Evolutionary conservation across 2,329 filamentous ascomycete genomes (phyloP), one percentile per base, ranked within the genome.

Genomic region (Talaromyces rugulosus): DNA sequence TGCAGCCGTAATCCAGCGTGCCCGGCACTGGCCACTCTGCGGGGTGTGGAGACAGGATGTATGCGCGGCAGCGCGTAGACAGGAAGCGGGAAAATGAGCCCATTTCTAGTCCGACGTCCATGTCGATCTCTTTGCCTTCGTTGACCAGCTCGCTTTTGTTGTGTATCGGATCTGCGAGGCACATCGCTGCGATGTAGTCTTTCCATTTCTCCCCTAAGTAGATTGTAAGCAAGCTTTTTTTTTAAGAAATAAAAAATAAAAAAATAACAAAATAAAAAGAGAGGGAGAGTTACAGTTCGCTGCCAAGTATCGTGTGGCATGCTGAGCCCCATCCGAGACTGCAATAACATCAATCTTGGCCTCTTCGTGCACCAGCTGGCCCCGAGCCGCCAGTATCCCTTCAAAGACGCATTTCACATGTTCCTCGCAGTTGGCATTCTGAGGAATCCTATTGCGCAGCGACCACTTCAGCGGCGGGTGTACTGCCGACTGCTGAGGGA

Each of bases 401-500:
- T 88, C 79, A 65, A 96, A 89, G 1, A 95, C 78, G 54, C 84
- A 87, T 33, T 76, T 71, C 30, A 94, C 79, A 70, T 97, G 93
- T 59, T 85, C 80, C 33, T 75, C 70, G 16, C 83, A 75, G 30
- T 72, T 81, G 9, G 79, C 76, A 65, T 94, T 89, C 1, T 82
- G 83, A 0, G 83, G 78, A 0, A 96, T 82, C 16, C 75, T 76
- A 69, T 96, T 93, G 62, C 84, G 75, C 33, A 74, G 69, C 0
- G 77, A 71, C 62, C 88, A 80, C 33, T 76, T 76, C 55, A 82
- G 78, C 2, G 83, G 81, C 3, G 77, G 72, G 64, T 90, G 85
- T 11, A 88, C 86, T 2, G 87, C 82, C 55, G 85, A 89, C 61
- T 81, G 79, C 67, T 88, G 83, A 0, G 88, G 87, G 52, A 89